Conservation (phyloP, 2,329 filamentous ascomycete genomes). For the Dothistroma pini region DNA sequence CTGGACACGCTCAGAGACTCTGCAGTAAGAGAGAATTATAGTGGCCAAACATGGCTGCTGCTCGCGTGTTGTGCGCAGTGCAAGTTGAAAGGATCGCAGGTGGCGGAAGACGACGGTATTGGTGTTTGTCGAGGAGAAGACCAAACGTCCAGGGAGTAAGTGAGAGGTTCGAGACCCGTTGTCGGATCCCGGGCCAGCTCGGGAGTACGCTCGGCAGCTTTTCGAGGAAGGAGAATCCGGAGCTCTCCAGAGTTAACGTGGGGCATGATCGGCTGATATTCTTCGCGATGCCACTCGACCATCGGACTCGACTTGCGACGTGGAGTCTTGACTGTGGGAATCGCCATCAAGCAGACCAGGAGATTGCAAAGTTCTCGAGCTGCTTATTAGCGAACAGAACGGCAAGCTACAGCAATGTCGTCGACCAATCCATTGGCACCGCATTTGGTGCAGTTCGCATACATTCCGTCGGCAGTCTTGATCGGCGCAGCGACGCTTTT, state of each 20-base stretch:
- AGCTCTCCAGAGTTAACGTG: background rate
- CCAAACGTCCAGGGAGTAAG: too few species aligned
- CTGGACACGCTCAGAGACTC: too few species aligned
- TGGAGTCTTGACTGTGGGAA: background rate
- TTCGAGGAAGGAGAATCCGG: background rate
- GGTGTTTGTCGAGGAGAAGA: too few species aligned
- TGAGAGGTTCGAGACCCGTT: background rate
- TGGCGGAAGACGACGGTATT: too few species aligned
- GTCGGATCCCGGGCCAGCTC: background rate
- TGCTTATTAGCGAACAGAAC: background rate
- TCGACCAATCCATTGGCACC: slow-evolving; percentile 5
- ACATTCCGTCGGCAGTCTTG: slow-evolving; percentile 74
- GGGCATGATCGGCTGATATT: background rate
- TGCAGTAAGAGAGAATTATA: too few species aligned
- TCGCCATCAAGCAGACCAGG: too few species aligned
- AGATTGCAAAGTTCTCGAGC: background rate
- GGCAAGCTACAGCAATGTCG: slow-evolving; percentile 8
- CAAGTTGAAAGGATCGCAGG: too few species aligned
- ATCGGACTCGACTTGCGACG: background rate
- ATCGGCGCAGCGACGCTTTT: slow-evolving; percentile 72
- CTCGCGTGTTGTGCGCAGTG: too few species aligned
- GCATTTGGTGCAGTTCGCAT: slow-evolving; percentile 44
- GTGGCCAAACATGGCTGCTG: too few species aligned
- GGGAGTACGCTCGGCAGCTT: background rate
- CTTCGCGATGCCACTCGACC: background rate